Conservation (phyloP, 2,329 filamentous ascomycete genomes). For the Ceratocystis cubensis region DNA sequence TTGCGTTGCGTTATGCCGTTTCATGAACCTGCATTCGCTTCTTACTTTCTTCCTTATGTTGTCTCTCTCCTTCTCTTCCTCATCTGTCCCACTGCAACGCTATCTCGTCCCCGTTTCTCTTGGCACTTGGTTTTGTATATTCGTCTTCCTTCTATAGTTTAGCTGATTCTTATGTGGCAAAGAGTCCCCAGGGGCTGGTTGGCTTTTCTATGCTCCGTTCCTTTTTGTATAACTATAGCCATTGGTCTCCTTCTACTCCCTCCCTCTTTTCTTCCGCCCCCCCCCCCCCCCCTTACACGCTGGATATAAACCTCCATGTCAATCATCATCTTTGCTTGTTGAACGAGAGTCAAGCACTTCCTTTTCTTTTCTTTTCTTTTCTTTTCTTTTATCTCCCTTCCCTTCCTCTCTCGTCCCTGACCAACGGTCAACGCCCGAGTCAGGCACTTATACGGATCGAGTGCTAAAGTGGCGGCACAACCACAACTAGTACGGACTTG, state of each 20-base stretch:
- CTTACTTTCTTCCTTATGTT: neutral
- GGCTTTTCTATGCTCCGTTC: neutral
- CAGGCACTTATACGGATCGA: neutral
- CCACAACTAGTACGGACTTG: neutral
- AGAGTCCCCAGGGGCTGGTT: slow-evolving; percentile 3
- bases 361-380: neutral
- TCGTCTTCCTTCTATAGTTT: slow-evolving; percentile 6
- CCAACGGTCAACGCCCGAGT: neutral
- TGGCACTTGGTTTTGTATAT: slow-evolving; percentile 2
- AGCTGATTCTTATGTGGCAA: slow-evolving; percentile 3
- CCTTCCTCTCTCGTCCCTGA: no score
- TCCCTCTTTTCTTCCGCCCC: neutral
- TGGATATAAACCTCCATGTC: neutral
- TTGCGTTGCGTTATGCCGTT: slow-evolving; percentile 3
- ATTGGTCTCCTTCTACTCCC: neutral
- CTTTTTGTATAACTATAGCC: neutral
- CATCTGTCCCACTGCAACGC: neutral
- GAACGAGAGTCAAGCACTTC: neutral
- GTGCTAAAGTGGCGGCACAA: neutral
- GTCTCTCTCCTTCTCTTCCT: neutral
- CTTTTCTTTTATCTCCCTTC: neutral
- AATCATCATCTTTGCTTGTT: slow-evolving; percentile 7
- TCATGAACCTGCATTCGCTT: slow-evolving; percentile 10
- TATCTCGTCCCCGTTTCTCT: slow-evolving; percentile 5
- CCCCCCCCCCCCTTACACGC: neutral